Evolutionary conservation across 2,329 filamentous ascomycete species (phyloP).

Genomic region (Huntiella omanensis): DNA sequence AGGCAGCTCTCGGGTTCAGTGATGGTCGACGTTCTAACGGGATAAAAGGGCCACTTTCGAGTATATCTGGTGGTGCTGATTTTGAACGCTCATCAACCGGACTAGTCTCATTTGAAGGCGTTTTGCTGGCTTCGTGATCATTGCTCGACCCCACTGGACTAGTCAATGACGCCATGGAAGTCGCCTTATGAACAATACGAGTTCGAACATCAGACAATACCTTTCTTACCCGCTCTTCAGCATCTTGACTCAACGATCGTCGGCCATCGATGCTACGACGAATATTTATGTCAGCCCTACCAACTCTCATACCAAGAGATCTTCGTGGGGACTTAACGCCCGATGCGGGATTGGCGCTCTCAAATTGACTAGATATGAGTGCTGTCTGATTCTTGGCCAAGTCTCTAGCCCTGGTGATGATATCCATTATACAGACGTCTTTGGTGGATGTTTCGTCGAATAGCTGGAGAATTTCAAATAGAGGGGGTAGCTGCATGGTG

Average conservation of each 20-base stretch:
- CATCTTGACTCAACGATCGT: constrained; percentile 22
- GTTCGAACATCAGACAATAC: constrained; percentile 30
- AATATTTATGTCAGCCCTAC: constrained; percentile 27
- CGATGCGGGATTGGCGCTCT: constrained; percentile 16
- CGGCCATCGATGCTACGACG: constrained; percentile 23
- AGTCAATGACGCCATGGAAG: constrained; percentile 1
- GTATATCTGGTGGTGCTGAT: no score
- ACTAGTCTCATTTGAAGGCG: no score
- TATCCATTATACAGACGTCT: constrained; percentile 43
- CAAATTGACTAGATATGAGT: constrained; percentile 22
- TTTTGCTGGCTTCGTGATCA: not conserved
- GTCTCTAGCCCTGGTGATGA: constrained; percentile 48
- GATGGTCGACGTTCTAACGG: no score
- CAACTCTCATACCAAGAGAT: constrained; percentile 26
- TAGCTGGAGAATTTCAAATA: constrained; percentile 36
- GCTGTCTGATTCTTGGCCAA: constrained; percentile 45
- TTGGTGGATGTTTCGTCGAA: constrained; percentile 30
- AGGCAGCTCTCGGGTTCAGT: constrained; percentile 22
- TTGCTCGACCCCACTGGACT: not conserved
- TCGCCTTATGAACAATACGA: constrained; percentile 18
- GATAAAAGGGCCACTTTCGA: no score
- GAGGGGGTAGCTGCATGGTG: constrained; percentile 49
- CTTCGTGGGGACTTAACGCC: constrained; percentile 14
- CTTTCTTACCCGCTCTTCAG: constrained; percentile 28
- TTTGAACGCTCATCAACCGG: no score